Conservation (phyloP, 1,139 yeast genomes). For the Taphrina wiesneri region DNA sequence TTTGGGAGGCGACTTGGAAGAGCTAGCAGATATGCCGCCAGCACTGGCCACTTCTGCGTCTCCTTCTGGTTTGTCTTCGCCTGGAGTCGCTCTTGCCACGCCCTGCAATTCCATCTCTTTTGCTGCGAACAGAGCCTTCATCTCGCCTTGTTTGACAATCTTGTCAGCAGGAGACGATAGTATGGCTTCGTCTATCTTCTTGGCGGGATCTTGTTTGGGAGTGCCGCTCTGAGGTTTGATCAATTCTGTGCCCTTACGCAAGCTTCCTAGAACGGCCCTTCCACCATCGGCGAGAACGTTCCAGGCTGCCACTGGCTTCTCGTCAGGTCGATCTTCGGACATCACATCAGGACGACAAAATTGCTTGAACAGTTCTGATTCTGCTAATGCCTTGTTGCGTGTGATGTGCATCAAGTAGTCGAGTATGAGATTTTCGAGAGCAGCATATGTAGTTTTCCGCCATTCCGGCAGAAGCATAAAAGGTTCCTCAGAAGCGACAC, state of each 20-base stretch:
- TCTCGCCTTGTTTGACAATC: background rate
- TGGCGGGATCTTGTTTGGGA: background rate
- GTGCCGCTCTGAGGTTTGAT: background rate
- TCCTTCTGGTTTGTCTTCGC: background rate
- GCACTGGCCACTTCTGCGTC: background rate
- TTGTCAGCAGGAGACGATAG: background rate
- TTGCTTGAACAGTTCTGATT: constrained; percentile 1
- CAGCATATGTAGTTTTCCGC: constrained; percentile 11
- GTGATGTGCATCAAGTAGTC: constrained; percentile 5
- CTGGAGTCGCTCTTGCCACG: background rate
- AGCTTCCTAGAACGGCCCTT: background rate
- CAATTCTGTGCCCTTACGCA: background rate
- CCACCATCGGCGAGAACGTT: background rate
- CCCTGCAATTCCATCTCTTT: background rate
- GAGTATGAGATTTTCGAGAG: background rate
- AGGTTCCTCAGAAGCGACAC: background rate
- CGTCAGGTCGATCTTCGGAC: background rate
- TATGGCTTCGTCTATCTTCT: background rate
- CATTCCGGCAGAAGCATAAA: constrained; percentile 2
- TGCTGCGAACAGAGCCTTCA: constrained; percentile 1
- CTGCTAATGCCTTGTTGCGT: constrained; percentile 3
- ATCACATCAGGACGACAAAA: constrained; percentile 23
- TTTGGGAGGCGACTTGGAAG: background rate
- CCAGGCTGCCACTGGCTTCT: background rate
- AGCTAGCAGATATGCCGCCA: background rate